phyloP scores from a whole-genome alignment of 2,329 filamentous ascomycete genomes.

The Periglandula ipomoeae region DNA sequence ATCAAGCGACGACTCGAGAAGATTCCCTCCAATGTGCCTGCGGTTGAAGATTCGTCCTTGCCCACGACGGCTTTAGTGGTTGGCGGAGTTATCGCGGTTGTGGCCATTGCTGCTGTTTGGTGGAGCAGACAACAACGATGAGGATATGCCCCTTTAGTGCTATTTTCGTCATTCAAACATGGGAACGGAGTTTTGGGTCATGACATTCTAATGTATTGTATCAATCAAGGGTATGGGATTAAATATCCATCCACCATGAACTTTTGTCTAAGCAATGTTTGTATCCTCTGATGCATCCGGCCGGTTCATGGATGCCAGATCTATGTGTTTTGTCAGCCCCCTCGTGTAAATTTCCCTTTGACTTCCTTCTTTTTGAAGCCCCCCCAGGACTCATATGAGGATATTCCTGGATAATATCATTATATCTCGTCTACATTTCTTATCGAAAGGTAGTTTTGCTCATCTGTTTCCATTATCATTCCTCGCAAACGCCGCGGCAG shows the following conservation, averaged over 20 bases:
- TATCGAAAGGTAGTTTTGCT: background rate
- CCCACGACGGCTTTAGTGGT: constrained; percentile 23
- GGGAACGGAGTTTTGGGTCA: constrained; percentile 4
- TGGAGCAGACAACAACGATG: constrained; percentile 21
- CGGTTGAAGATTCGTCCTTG: constrained; percentile 22
- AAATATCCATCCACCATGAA: background rate
- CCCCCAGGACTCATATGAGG: too few species aligned
- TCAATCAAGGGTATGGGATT: background rate
- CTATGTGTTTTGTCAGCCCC: too few species aligned
- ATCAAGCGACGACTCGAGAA: constrained; percentile 26
- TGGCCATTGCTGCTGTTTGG: constrained; percentile 30
- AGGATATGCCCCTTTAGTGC: constrained; percentile 1
- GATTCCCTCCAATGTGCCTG: constrained; percentile 18
- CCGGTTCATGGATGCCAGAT: too few species aligned
- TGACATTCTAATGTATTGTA: background rate
- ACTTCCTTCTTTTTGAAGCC: background rate
- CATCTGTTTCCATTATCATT: background rate
- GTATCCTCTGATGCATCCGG: too few species aligned
- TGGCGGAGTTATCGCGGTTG: constrained; percentile 26
- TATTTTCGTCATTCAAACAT: constrained; percentile 5
- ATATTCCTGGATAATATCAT: too few species aligned
- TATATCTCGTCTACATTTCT: background rate
- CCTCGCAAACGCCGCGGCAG: constrained; percentile 50
- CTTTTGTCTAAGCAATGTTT: background rate
- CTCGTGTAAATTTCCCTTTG: too few species aligned